Conservation (phyloP, 108 stramenopile genomes). For the Asterionellopsis glacialis region DNA sequence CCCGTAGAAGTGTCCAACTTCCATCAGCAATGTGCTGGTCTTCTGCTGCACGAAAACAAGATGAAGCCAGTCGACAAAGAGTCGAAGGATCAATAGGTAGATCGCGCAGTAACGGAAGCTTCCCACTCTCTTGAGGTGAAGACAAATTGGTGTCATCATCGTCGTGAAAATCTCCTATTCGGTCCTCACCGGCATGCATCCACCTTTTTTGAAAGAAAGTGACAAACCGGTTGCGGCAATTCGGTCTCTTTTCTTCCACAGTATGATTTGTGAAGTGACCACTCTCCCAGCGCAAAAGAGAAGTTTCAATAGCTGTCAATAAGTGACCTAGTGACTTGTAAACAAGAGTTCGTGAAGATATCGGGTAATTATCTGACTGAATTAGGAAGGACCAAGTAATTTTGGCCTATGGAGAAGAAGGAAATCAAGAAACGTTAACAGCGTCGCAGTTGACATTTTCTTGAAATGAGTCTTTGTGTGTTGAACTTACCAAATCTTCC, state of each 20-base stretch:
- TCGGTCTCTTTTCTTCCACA: background rate
- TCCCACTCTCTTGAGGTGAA: constrained; percentile 1
- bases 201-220: constrained; percentile 30
- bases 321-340: constrained; percentile 24
- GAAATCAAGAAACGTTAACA: too few relatives aligned
- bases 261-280: constrained; percentile 18
- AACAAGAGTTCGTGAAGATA: constrained; percentile 5
- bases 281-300: constrained; percentile 41
- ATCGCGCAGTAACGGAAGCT: constrained; percentile 34
- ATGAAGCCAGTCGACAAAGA: constrained; percentile 38
- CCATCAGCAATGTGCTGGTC: constrained; percentile 24
- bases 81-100: constrained; percentile 47
- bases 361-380: constrained; percentile 14
- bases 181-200: too few relatives aligned
- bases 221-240: constrained; percentile 7
- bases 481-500: constrained; percentile 33
- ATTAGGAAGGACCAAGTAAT: constrained; percentile 44
- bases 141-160: constrained; percentile 28
- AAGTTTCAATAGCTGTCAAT: constrained; percentile 33
- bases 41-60: constrained; percentile 19
- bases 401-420: constrained; percentile 11
- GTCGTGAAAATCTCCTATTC: constrained; percentile 15
- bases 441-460: too few relatives aligned
- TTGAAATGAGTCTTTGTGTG: background rate
- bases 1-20: constrained; percentile 28